Base-by-base conservation (phyloP, 1,139 yeast genomes). In the Geotrichum klebahnii region DNA sequence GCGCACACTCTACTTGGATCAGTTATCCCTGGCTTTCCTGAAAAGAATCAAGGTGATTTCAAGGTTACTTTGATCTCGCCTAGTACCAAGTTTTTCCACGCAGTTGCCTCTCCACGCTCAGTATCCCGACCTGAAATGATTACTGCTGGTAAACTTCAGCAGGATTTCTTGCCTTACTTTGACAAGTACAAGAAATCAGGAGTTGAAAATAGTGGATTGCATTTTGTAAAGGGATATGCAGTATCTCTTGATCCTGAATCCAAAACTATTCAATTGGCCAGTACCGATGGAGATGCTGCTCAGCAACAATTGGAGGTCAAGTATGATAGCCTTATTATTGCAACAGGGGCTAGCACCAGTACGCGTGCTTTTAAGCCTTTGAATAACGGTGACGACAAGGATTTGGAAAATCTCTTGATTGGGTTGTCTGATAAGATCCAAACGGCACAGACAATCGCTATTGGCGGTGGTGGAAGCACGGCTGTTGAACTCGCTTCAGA, bases 391-490 rank as follows among this genome's bases (percentile, higher is more conserved):
- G 85, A 84, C 52, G 81, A 82, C 50, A 84, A 83, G 67, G 86
- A 82, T 59, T 85, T 94, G 38, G 79, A 82, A 67, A 4, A 31
- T 3, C 16, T n/a, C 5, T 35, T 48, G 19, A 20, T 9, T 2
- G 72, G 81, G 59, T 75, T 84, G 61, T 86, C 89, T 51, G 75
- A 77, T 64, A 88, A 82, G 66, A 77, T 94, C 71, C 79, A 79
- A 69, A 77, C 88, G 72, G 77, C 88, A 58, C 73, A 84, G 65
- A 78, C 82, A 39, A 76, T 85, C 61, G 89, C 84, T 53, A 88
- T 86, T 56, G 85, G 89, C 63, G 96, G 96, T 63, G 95, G 95
- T 73, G 95, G 95, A 59, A 92, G 95, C 65, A 86, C 95, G 41
- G 95, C 95, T 70, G 94, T 86, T 53, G 96, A 87, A 69, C 78